Conservation (phyloP, 768 basidiomycete genomes). For the Suillus fuscotomentosus region DNA sequence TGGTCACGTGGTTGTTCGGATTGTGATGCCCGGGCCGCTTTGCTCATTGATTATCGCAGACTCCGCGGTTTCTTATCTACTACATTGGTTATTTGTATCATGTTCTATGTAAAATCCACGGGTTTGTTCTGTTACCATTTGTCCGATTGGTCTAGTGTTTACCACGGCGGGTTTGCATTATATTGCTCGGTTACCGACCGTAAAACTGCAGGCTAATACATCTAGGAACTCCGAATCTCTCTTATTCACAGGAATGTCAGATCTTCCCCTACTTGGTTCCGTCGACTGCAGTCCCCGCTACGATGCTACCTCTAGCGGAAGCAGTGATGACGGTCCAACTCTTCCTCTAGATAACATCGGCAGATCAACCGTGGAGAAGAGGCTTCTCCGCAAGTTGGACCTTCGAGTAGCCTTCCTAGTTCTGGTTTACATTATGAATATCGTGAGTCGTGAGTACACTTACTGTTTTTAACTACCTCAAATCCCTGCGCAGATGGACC, state of each 20-base stretch:
- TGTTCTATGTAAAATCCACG: too few species aligned
- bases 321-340: neutral
- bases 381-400: conserved; percentile 1
- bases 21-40: too few species aligned
- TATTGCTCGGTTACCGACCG: neutral
- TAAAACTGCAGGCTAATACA: neutral
- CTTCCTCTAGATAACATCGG: conserved; percentile 6
- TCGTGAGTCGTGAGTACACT: too few species aligned
- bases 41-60: too few species aligned
- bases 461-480: neutral
- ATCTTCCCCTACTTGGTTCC: neutral
- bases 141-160: too few species aligned
- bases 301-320: neutral
- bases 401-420: too few species aligned
- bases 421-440: too few species aligned
- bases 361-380: conserved; percentile 42
- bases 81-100: too few species aligned
- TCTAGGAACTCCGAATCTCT: neutral
- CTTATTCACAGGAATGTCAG: neutral
- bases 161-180: too few species aligned
- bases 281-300: neutral
- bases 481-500: conserved; percentile 47
- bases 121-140: too few species aligned
- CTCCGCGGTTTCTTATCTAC: too few species aligned
- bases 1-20: too few species aligned